phyloP scores from a whole-genome alignment of 2,329 filamentous ascomycete species.

The Zymoseptoria crescenta region DNA sequence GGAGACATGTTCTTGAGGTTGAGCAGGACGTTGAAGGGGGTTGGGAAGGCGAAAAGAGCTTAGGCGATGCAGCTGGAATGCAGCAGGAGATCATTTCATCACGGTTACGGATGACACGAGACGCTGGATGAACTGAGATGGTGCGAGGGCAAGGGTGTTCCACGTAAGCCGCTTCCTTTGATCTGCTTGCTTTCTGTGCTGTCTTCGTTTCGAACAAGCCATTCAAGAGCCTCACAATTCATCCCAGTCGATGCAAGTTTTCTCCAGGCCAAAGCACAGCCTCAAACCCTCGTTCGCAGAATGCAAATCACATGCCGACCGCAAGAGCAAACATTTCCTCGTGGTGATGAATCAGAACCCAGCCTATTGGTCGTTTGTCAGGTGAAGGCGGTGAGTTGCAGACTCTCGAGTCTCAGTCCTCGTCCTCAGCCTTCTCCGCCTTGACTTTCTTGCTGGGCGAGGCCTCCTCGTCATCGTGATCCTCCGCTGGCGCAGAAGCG shows the following conservation, averaged over 20 bases:
- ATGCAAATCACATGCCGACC: not conserved
- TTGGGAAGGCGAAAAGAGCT: not conserved
- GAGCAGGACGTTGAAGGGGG: not conserved
- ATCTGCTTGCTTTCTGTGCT: not conserved
- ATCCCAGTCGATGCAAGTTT: not conserved
- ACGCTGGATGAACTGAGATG: not conserved
- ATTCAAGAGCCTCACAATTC: not conserved
- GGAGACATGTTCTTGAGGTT: not conserved
- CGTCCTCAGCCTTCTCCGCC: conserved; percentile 3
- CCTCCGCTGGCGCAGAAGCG: not conserved
- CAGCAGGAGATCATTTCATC: not conserved
- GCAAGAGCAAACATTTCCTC: no score
- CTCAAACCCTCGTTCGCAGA: not conserved
- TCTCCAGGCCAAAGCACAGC: not conserved
- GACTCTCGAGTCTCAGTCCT: not conserved
- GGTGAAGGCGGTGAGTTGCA: not conserved
- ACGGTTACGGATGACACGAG: no score
- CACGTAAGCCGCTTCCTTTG: not conserved
- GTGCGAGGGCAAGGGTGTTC: not conserved
- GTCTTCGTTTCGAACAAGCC: not conserved
- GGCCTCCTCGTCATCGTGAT: not conserved
- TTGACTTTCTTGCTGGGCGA: conserved; percentile 5
- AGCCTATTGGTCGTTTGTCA: not conserved
- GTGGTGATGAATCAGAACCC: not conserved
- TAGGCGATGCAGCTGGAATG: not conserved